Percentiles rank a stretch among this genome's conserved stretches.
These are phyloP conservation scores for Nitzschia inconspicua DNA, from an alignment of 108 stramenopile species.

Conservation along the genomic window DNA sequence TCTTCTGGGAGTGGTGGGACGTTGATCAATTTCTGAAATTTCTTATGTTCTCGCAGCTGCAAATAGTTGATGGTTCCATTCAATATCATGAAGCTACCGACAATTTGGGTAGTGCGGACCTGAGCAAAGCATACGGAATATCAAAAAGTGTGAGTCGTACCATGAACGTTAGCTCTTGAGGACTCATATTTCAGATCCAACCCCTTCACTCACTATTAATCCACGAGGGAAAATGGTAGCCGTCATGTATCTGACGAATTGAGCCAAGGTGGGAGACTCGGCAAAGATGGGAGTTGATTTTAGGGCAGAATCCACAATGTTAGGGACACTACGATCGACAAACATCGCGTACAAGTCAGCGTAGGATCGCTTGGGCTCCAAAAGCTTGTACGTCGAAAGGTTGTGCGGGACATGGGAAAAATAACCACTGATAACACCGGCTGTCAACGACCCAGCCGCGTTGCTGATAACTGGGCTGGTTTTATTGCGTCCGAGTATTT, in stretches of 20 bases:
- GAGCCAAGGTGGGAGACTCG: conserved; percentile 11
- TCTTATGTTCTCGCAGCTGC: no score
- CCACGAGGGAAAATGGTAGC: conserved; percentile 53
- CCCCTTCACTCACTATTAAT: no score
- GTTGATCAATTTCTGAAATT: no score
- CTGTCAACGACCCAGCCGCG: conserved; percentile 44
- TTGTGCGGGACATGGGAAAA: conserved; percentile 77
- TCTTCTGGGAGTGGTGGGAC: no score
- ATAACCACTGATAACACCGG: conserved; percentile 70
- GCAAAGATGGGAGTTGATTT: conserved; percentile 11
- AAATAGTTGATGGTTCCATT: conserved; percentile 68
- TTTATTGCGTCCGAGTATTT: conserved; percentile 5
- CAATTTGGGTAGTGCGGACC: conserved; percentile 74
- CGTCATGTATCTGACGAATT: conserved; percentile 15
- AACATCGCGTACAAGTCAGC: conserved; percentile 34
- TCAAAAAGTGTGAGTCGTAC: no score
- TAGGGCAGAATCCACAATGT: conserved; percentile 33
- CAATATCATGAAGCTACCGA: conserved; percentile 74
- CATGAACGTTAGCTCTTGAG: no score
- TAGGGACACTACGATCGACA: conserved; percentile 36
- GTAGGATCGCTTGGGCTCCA: conserved; percentile 45
- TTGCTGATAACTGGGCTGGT: conserved; percentile 41
- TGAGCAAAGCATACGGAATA: no score
- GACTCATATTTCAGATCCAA: no score
- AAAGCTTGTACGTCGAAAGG: conserved; percentile 59